A percentile compares a stretch with the other conserved stretches of the same genome.
These are phyloP conservation scores for Aspergillus kassunensis DNA, from an alignment of 495 filamentous ascomycete genomes.

Conservation along the genomic window DNA sequence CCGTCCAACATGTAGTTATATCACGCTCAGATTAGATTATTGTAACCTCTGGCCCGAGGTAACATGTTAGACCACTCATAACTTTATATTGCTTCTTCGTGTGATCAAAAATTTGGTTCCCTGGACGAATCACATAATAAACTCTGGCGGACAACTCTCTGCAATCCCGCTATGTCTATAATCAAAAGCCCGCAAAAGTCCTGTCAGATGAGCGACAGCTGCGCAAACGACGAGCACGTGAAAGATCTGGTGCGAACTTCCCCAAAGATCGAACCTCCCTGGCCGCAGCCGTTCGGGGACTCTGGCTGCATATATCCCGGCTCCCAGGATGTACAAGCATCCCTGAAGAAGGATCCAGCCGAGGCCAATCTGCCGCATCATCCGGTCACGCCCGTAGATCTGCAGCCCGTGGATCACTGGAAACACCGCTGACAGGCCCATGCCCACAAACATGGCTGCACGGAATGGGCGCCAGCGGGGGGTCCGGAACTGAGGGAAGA, in stretches of 20 bases:
- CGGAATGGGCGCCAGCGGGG: constrained; percentile 80
- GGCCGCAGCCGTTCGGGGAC: constrained; percentile 48
- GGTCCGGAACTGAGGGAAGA: constrained; percentile 76
- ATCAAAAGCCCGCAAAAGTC: constrained; percentile 56
- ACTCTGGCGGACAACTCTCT: constrained; percentile 27
- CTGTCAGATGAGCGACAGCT: constrained; percentile 53
- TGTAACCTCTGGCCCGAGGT: constrained; percentile 14
- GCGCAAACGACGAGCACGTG: constrained; percentile 62
- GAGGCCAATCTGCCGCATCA: constrained; percentile 73
- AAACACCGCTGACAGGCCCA: constrained; percentile 80
- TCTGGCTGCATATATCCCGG: constrained; percentile 70
- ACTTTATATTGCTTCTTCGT: constrained; percentile 13
- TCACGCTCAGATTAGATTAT: constrained; percentile 11
- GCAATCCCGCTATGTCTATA: constrained; percentile 46
- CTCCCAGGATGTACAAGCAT: constrained; percentile 79
- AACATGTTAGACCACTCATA: constrained; percentile 12
- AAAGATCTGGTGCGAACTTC: constrained; percentile 62
- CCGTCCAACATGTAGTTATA: constrained; percentile 11
- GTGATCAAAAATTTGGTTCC: constrained; percentile 15
- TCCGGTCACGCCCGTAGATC: constrained; percentile 53
- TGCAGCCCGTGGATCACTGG: constrained; percentile 71
- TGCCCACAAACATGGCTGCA: constrained; percentile 84
- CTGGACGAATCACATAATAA: constrained; percentile 14
- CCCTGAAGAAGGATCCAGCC: constrained; percentile 79
- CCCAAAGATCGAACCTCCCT: constrained; percentile 57